These are phyloP conservation scores for Lasiosphaeria hispida DNA, from an alignment of 495 filamentous ascomycete species.

Conservation along the genomic window DNA sequence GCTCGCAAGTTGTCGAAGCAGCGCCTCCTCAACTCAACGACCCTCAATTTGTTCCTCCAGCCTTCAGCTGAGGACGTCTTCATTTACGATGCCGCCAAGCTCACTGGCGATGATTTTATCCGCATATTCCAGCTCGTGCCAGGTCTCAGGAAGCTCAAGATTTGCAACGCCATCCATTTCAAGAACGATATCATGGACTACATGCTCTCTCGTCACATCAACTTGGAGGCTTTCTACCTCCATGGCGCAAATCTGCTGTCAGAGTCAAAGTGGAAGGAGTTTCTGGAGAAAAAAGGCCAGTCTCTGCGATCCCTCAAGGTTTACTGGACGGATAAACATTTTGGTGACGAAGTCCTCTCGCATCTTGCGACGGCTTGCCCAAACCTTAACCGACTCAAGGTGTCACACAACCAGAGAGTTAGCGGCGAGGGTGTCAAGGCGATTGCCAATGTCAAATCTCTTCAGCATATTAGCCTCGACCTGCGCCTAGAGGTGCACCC, in stretches of 20 bases:
- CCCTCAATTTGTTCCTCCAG: slow-evolving; percentile 74
- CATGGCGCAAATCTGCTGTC: slow-evolving; percentile 77
- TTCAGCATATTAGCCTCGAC: slow-evolving; percentile 72
- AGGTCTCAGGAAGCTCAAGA: slow-evolving; percentile 61
- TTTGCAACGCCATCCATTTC: slow-evolving; percentile 81
- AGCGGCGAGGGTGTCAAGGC: slow-evolving; percentile 43
- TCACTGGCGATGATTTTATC: slow-evolving; percentile 71
- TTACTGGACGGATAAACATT: slow-evolving; percentile 68
- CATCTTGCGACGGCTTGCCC: slow-evolving; percentile 57
- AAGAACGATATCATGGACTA: slow-evolving; percentile 79
- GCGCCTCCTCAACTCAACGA: slow-evolving; percentile 66
- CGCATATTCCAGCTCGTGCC: slow-evolving; percentile 77
- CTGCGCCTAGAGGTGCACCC: slow-evolving; percentile 55
- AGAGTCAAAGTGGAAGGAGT: slow-evolving; percentile 65
- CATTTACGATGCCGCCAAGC: slow-evolving; percentile 76
- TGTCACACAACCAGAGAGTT: slow-evolving; percentile 55
- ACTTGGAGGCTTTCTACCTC: slow-evolving; percentile 61
- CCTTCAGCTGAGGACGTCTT: slow-evolving; percentile 61
- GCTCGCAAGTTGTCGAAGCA: slow-evolving; percentile 78
- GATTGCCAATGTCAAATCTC: slow-evolving; percentile 54
- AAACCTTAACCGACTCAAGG: slow-evolving; percentile 68
- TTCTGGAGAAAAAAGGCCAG: slow-evolving; percentile 60
- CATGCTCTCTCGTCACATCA: slow-evolving; percentile 64
- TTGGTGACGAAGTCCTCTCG: slow-evolving; percentile 53
- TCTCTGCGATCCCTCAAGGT: slow-evolving; percentile 66